A percentile compares a stretch with the other conserved stretches of the same genome.
These are phyloP conservation scores for Solanum chaucha DNA, from an alignment of 257 asterid species.

Conservation along the genomic window DNA sequence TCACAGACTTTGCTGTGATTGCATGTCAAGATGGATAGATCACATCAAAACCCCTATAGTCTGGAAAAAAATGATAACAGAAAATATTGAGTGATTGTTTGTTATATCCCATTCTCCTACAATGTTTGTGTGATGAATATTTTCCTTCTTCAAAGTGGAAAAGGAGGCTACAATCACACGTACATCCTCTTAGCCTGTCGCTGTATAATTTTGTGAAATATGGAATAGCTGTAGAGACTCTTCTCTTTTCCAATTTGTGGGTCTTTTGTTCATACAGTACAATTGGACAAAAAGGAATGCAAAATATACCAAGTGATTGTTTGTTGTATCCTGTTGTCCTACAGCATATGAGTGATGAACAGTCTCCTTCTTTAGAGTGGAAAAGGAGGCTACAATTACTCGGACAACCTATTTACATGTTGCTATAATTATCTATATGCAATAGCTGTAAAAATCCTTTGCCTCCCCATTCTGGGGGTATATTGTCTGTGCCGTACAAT, in stretches of 20 bases:
- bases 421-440: neutral
- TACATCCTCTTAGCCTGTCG: neutral
- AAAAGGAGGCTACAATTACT: slow-evolving; percentile 23
- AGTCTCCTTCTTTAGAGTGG: slow-evolving; percentile 18
- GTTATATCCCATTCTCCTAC: neutral
- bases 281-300: slow-evolving; percentile 10
- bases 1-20: neutral
- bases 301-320: slow-evolving; percentile 7
- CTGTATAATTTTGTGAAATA: neutral
- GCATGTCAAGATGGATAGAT: neutral
- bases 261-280: neutral
- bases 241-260: neutral
- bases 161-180: neutral
- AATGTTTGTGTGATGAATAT: neutral
- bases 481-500: neutral
- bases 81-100: neutral
- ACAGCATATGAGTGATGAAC: slow-evolving; percentile 20
- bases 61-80: neutral
- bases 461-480: neutral
- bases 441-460: neutral
- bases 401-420: neutral
- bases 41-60: neutral
- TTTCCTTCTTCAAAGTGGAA: neutral
- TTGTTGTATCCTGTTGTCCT: slow-evolving; percentile 18
- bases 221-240: neutral